Percentiles rank a stretch among this genome's conserved stretches.
phyloP scores from a whole-genome alignment of 1,284 basidiomycete species.

The Peniophora sp. region DNA sequence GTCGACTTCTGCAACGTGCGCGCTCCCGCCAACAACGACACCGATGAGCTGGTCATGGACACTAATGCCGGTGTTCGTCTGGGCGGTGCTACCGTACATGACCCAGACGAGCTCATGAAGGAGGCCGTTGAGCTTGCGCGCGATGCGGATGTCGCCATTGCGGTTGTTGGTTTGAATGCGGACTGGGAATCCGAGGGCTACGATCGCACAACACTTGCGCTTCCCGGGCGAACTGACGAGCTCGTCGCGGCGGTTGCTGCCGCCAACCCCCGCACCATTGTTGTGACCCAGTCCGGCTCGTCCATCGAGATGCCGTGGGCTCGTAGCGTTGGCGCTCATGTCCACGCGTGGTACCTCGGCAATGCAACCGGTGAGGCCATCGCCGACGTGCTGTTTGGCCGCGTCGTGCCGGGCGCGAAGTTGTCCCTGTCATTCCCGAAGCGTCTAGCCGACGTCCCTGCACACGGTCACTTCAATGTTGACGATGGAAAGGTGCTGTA shows the following conservation, averaged over 20 bases:
- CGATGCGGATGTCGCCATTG: slow-evolving; percentile 55
- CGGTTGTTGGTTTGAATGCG: slow-evolving; percentile 61
- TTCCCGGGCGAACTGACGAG: slow-evolving; percentile 58
- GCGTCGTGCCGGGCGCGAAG: slow-evolving; percentile 63
- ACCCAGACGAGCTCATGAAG: slow-evolving; percentile 39
- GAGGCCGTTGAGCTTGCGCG: slow-evolving; percentile 50
- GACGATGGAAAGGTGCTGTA: slow-evolving; percentile 50
- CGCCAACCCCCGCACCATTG: slow-evolving; percentile 58
- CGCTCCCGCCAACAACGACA: slow-evolving; percentile 39
- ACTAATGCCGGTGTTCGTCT: slow-evolving; percentile 44
- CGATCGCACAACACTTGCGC: slow-evolving; percentile 47
- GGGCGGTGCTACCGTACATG: slow-evolving; percentile 48
- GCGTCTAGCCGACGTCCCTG: slow-evolving; percentile 57
- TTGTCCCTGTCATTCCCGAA: slow-evolving; percentile 64
- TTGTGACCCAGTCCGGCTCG: slow-evolving; percentile 61
- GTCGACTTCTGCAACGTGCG: slow-evolving; percentile 60
- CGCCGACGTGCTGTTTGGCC: slow-evolving; percentile 67
- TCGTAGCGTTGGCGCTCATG: slow-evolving; percentile 37
- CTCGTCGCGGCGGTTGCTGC: slow-evolving; percentile 48
- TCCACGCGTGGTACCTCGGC: slow-evolving; percentile 68
- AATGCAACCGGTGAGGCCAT: slow-evolving; percentile 73
- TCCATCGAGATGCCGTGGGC: slow-evolving; percentile 65
- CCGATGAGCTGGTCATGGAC: slow-evolving; percentile 39
- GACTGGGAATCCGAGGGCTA: slow-evolving; percentile 61
- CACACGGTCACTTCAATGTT: slow-evolving; percentile 50